Conservation (phyloP, 202 grass and related monocot species). For the Elaeis oleifera region DNA sequence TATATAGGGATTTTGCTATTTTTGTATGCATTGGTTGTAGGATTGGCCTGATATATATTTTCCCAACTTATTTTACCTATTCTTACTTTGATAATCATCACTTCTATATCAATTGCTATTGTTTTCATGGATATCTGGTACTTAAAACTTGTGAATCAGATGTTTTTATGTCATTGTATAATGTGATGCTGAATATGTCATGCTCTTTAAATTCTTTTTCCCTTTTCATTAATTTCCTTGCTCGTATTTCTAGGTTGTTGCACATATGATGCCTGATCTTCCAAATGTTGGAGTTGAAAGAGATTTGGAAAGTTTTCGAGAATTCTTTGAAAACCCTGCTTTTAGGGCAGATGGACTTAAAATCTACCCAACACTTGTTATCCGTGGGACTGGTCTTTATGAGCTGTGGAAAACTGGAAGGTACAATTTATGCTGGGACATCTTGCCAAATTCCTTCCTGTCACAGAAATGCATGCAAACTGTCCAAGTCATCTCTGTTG, state of each 20-base stretch:
- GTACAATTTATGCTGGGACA: constrained; percentile 28
- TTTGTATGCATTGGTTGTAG: no score
- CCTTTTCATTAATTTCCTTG: neutral
- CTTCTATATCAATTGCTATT: no score
- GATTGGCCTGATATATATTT: no score
- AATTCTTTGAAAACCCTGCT: constrained; percentile 90
- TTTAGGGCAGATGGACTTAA: constrained; percentile 95
- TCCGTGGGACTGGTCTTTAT: constrained; percentile 99
- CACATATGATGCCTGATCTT: constrained; percentile 98
- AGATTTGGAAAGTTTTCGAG: constrained; percentile 88
- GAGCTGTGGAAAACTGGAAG: constrained; percentile 99
- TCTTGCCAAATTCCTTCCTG: no score
- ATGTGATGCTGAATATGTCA: neutral
- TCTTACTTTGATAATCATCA: no score
- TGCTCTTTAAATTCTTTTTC: neutral
- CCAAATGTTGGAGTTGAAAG: constrained; percentile 96
- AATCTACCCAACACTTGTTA: constrained; percentile 96
- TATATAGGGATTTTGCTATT: no score
- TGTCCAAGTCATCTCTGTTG: no score
- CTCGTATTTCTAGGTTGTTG: constrained; percentile 59
- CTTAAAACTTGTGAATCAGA: no score
- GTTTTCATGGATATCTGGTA: no score
- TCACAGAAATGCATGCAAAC: no score
- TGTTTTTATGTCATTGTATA: no score
- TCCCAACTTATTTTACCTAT: no score